Evolutionary conservation across 2,329 filamentous ascomycete species (phyloP).

Genomic region (Talaromyces sp.): DNA sequence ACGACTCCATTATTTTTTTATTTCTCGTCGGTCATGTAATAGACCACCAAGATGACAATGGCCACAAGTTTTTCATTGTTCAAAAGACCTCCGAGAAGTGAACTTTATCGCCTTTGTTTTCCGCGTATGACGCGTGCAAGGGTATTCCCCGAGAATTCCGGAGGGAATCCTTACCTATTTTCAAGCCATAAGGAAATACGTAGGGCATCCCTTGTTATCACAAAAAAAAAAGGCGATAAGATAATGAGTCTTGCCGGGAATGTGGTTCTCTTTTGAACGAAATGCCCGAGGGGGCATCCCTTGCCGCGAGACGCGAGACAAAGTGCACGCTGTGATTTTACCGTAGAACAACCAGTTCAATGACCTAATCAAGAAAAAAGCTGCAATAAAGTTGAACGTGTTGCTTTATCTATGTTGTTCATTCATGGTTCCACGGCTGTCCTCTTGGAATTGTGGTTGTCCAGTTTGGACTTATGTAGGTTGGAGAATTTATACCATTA

Average conservation of each 20-base stretch:
- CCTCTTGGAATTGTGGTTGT: not conserved
- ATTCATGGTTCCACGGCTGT: not conserved
- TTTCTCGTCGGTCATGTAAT: not conserved
- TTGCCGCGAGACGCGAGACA: not conserved
- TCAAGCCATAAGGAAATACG: not conserved
- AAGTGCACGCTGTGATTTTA: not conserved
- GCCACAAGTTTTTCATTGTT: not conserved
- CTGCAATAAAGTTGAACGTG: not conserved
- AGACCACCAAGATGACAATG: not conserved
- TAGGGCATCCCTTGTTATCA: not conserved
- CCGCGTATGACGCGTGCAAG: not conserved
- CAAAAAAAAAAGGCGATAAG: not conserved
- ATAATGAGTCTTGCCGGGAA: not conserved
- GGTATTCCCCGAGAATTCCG: not conserved
- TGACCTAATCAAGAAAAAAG: not conserved
- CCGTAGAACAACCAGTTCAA: not conserved
- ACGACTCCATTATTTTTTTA: not conserved
- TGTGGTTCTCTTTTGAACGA: not conserved
- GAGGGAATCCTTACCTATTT: not conserved
- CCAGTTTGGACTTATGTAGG: not conserved
- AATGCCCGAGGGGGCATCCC: not conserved
- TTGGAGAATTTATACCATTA: no score
- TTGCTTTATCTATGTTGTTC: not conserved
- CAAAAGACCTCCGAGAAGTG: no score
- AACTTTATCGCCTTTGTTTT: not conserved